A percentile compares a stretch with the other conserved stretches of the same genome.
These are phyloP conservation scores for Cercospora sesami DNA, from an alignment of 2,329 filamentous ascomycete genomes.

Conservation along the genomic window DNA sequence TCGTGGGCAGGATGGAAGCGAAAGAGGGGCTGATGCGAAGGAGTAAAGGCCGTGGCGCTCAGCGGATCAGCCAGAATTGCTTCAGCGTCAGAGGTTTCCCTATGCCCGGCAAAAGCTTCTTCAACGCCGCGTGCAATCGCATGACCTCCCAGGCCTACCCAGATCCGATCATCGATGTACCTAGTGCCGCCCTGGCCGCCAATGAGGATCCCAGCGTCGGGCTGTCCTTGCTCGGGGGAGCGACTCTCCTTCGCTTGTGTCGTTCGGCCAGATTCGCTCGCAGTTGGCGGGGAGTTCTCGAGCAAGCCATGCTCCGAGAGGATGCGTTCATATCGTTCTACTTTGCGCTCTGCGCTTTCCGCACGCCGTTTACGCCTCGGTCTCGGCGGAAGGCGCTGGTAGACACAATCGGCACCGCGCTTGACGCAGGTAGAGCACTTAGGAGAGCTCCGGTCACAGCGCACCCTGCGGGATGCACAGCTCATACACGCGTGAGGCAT, in stretches of 20 bases:
- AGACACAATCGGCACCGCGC: constrained; percentile 40
- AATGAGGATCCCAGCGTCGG: constrained; percentile 21
- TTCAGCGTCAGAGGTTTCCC: constrained; percentile 27
- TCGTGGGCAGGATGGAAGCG: constrained; percentile 55
- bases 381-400: constrained; percentile 39
- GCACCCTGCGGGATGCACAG: neutral
- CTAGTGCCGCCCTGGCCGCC: constrained; percentile 39
- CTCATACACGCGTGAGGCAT: neutral
- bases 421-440: constrained; percentile 8
- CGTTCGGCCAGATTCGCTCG: neutral
- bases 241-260: neutral
- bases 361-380: constrained; percentile 39
- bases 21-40: constrained; percentile 14
- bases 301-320: constrained; percentile 40
- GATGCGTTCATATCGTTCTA: constrained; percentile 43
- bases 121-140: constrained; percentile 26
- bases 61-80: constrained; percentile 22
- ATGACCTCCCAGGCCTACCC: constrained; percentile 21
- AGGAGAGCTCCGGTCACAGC: neutral
- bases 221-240: neutral
- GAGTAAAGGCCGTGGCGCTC: constrained; percentile 24
- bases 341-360: constrained; percentile 31
- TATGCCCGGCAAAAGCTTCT: constrained; percentile 28
- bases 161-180: constrained; percentile 42
- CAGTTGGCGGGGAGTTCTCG: neutral